Base-by-base conservation (phyloP, 2,329 filamentous ascomycete species). In the Juglanconis oblonga region DNA sequence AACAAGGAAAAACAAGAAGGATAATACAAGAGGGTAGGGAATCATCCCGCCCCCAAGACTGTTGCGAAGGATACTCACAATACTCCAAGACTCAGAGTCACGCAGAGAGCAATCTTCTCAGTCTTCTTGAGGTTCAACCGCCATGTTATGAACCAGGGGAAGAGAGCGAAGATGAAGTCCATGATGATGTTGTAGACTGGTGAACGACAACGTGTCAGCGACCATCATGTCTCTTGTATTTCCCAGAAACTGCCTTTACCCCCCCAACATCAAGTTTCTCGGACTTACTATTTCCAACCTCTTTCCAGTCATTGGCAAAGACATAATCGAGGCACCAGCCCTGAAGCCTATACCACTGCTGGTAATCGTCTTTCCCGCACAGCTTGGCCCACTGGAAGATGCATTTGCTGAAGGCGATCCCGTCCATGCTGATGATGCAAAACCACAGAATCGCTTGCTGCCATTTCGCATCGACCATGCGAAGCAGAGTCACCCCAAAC, bases 111-210 rank as follows among this genome's bases (percentile, higher is more conserved):
- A 52, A 82, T 69, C 69, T 82, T 83, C 62, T 83, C 80, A 0
- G 71, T 71, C 32, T 67, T 73, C 33, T 74, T 72, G 75, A 83
- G 81, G 57, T 79, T 77, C 49, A 83, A 63, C 3, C 72, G 73
- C 68, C 77, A 78, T 1, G 77, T 79, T 24, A 83, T 75, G 29
- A 79, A 64, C 79, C 79, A 82, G 3, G 80, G 80, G 55, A 82
- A 79, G 8, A 70, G 58, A 0, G 81, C 79, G 64, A 83, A 77
- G 0, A 80, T 64, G 45, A 83, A 81, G 61, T 83, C 81, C 77
- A 81, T 82, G 33, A 82, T 71, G 58, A 82, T 78, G 66, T 82
- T 82, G 67, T 81, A 81, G 5, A 80, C 79, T 81, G 61, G 7
- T 17, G 31, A 17, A 10, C 33, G 31, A 40, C 35, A 17, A 17